These are phyloP conservation scores for Blastobotrys arbuscula DNA, from an alignment of 1,139 yeast species.

Conservation along the genomic window DNA sequence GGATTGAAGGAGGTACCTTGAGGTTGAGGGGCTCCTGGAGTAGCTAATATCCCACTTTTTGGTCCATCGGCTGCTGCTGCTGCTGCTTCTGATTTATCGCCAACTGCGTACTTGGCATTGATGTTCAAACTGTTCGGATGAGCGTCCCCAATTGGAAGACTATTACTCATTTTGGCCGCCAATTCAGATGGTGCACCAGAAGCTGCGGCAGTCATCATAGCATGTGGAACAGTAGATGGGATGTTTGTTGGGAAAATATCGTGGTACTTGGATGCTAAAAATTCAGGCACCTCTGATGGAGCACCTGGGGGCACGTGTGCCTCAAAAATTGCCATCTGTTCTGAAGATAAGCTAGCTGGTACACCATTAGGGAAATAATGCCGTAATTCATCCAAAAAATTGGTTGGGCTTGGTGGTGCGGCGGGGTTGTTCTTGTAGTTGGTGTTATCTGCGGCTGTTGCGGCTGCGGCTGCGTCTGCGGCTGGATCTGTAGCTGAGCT, in stretches of 20 bases:
- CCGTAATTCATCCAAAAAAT: not conserved
- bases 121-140: not conserved
- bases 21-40: not conserved
- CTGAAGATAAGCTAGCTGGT: not conserved
- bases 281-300: not conserved
- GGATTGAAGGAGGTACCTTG: not conserved
- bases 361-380: not conserved
- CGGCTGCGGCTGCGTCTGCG: not conserved
- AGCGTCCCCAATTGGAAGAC: not conserved
- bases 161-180: not conserved
- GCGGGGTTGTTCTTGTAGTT: not conserved
- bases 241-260: not conserved
- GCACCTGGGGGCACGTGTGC: not conserved
- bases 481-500: not conserved
- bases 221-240: not conserved
- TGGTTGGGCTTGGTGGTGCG: not conserved
- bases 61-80: not conserved
- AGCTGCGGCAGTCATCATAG: not conserved
- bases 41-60: not conserved
- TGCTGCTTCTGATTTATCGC: not conserved
- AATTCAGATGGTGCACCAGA: not conserved
- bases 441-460: not conserved
- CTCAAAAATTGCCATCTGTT: not conserved
- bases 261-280: not conserved
- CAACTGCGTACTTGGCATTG: not conserved